Evolutionary conservation across 768 basidiomycete genomes (phyloP), one percentile per base, ranked within the genome.

Genomic region (Pisolithus sp.): DNA sequence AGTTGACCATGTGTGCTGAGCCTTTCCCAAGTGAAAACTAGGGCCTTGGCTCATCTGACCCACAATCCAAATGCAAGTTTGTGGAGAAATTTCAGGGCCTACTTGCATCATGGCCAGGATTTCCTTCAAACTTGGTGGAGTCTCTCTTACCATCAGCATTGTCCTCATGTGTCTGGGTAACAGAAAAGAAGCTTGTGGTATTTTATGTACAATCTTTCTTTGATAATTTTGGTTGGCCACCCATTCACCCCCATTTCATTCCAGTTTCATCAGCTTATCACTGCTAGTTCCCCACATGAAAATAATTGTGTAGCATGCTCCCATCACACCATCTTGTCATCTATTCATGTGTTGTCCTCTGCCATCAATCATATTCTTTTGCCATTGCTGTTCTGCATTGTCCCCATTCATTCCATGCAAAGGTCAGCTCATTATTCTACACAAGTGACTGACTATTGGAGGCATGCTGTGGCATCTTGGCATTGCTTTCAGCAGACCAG

Each of bases 171-270:
- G 34, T 48, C 23, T 53, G 52, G 52, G 48, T 30, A 15, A 18
- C 49, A 17, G 40, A 26, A 24, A 1, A 21, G n/a, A 41, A 20
- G 21, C 21, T 28, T 0, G 21, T 42, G 1, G 2, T 9, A 2
- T 53, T 53, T 40, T 53, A 53, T 5, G 4, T 40, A 5, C 49
- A 53, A 7, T 43, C 40, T 12, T 53, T 50, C 18, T 53, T 53
- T 15, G 42, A 53, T 43, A 20, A 37, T 31, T 53, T 53, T 6
- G 26, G 53, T 20, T 13, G 38, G 15, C 52, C 40, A 1, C 47
- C 52, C 39, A n/a, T 53, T 15, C n/a, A 48, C 7, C 52, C 39
- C 4, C 46, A 48, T 8, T 24, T 24, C 3, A 46, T 53, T 26
- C 47, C 39, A 9, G 12, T 12, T 31, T 3, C 30, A 6, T 26